These are phyloP conservation scores for Echinosophora koreensis DNA, from an alignment of 306 rosid species.

Conservation along the genomic window DNA sequence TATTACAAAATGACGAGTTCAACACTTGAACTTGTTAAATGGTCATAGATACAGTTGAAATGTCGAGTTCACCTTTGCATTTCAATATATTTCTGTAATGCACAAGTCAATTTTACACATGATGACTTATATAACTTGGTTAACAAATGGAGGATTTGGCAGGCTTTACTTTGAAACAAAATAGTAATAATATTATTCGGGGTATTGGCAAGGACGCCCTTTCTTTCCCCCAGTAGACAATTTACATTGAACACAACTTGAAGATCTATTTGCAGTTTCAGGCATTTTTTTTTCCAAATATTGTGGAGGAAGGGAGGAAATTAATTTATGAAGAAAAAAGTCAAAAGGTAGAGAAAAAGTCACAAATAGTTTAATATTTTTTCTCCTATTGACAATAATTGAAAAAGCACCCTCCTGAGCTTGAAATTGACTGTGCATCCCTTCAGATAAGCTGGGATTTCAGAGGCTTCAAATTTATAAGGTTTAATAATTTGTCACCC, in stretches of 20 bases:
- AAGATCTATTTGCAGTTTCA: constrained; percentile 51
- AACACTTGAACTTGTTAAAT: too few relatives aligned
- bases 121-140: constrained; percentile 46
- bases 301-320: constrained; percentile 31
- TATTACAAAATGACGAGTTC: not conserved
- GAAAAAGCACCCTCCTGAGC: constrained; percentile 52
- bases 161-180: constrained; percentile 28
- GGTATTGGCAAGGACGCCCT: constrained; percentile 47
- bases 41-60: not conserved
- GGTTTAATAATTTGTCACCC: constrained; percentile 55
- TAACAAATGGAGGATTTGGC: constrained; percentile 43
- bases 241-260: constrained; percentile 54
- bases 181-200: constrained; percentile 43
- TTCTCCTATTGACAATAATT: constrained; percentile 50
- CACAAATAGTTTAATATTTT: constrained; percentile 17
- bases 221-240: constrained; percentile 42
- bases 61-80: constrained; percentile 1
- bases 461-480: constrained; percentile 30
- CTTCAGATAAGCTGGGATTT: constrained; percentile 44
- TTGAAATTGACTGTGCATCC: constrained; percentile 51
- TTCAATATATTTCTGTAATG: constrained; percentile 26
- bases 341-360: constrained; percentile 19
- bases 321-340: constrained; percentile 39
- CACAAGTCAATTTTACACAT: constrained; percentile 46
- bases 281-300: constrained; percentile 31